Evolutionary conservation across 2,329 filamentous ascomycete genomes (phyloP).

Genomic region (Arachnopeziza araneosa): DNA sequence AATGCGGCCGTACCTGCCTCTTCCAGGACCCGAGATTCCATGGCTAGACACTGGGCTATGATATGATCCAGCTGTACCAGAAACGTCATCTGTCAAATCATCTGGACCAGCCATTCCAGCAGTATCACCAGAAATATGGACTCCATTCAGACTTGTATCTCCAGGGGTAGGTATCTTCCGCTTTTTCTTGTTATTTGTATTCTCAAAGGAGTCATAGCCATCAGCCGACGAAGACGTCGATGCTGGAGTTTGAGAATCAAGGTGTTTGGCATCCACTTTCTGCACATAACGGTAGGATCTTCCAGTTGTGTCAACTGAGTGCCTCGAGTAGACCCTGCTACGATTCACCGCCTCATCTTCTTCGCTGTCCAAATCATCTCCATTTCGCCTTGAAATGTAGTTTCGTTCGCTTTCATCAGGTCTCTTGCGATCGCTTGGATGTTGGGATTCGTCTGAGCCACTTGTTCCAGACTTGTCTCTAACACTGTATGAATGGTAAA

Average conservation of each 20-base stretch:
- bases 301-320: conserved; percentile 41
- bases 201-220: conserved; percentile 95
- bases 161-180: conserved; percentile 92
- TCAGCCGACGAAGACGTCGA: conserved; percentile 70
- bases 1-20: conserved; percentile 73
- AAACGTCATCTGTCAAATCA: conserved; percentile 37
- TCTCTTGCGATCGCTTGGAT: conserved; percentile 27
- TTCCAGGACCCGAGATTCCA: conserved; percentile 77
- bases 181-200: conserved; percentile 99
- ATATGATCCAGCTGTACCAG: conserved; percentile 43
- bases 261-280: conserved; percentile 42
- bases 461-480: conserved; percentile 31
- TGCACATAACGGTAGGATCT: conserved; percentile 39
- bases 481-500: conserved; percentile 56
- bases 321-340: conserved; percentile 38
- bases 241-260: conserved; percentile 50
- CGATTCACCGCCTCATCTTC: conserved; percentile 43
- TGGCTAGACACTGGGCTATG: conserved; percentile 54
- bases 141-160: conserved; percentile 47
- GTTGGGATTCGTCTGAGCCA: conserved; percentile 26
- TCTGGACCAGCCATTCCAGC: conserved; percentile 49
- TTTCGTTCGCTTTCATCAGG: conserved; percentile 29
- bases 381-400: conserved; percentile 44
- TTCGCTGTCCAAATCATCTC: conserved; percentile 53
- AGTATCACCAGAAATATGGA: conserved; percentile 54